Conservation (phyloP, 2,329 filamentous ascomycete genomes). For the Cladophialophora carrionii region DNA sequence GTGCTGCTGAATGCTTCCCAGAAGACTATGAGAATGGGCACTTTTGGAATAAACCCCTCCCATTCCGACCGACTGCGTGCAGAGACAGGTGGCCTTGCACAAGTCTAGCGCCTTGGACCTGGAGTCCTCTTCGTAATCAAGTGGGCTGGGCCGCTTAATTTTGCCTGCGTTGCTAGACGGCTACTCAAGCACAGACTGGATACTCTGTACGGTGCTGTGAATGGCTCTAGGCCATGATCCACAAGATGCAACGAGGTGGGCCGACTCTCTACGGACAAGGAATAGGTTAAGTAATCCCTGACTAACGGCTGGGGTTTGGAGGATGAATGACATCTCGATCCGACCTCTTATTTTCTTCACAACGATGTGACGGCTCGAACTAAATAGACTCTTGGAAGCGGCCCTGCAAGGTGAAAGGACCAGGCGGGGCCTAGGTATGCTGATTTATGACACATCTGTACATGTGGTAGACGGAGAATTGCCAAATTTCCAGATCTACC, state of each 20-base stretch:
- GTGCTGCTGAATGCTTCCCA: neutral
- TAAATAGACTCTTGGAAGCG: neutral
- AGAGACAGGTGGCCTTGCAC: neutral
- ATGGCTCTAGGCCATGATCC: neutral
- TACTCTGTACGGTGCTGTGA: neutral
- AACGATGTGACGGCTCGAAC: neutral
- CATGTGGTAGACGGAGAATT: neutral
- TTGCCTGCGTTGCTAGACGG: neutral
- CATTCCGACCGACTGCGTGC: neutral
- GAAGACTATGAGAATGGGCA: neutral
- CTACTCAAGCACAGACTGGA: neutral
- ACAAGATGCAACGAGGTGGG: conserved; percentile 7
- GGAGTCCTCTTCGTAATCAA: conserved; percentile 3
- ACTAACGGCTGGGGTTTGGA: conserved; percentile 7
- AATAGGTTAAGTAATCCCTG: conserved; percentile 19
- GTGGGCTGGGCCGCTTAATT: neutral
- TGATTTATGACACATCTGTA: conserved; percentile 11
- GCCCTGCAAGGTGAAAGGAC: neutral
- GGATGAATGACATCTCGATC: neutral
- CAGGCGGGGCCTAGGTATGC: neutral
- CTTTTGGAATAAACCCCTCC: neutral
- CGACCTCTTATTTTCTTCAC: neutral
- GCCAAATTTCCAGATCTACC: neutral
- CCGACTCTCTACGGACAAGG: neutral
- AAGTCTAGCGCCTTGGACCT: neutral